Evolutionary conservation across 805 yeast species (phyloP).

Genomic region (Starmerella kuoi): DNA sequence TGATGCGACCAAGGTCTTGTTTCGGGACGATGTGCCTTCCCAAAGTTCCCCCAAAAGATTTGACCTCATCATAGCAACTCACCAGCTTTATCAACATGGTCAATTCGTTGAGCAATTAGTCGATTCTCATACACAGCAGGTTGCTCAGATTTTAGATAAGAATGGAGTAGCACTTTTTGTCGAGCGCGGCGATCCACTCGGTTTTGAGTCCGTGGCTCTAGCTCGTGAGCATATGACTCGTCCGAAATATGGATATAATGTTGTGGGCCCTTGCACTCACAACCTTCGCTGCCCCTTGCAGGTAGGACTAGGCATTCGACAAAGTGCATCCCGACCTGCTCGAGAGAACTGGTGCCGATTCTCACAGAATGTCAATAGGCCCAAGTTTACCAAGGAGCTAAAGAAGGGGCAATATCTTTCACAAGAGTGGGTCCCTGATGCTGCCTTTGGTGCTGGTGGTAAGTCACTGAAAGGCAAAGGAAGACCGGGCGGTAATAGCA

Average conservation of each 20-base stretch:
- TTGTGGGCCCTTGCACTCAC: constrained; percentile 86
- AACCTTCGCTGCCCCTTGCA: constrained; percentile 81
- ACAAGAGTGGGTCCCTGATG: constrained; percentile 52
- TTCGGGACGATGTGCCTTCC: constrained; percentile 43
- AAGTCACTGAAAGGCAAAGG: constrained; percentile 57
- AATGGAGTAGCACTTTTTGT: constrained; percentile 66
- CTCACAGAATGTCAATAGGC: constrained; percentile 60
- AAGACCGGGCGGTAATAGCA: constrained; percentile 55
- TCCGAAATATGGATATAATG: constrained; percentile 43
- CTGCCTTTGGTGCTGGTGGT: constrained; percentile 37
- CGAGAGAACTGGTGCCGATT: constrained; percentile 67
- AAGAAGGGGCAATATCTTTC: constrained; percentile 71
- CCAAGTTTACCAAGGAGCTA: constrained; percentile 66
- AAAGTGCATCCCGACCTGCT: constrained; percentile 35
- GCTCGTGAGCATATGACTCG: constrained; percentile 86
- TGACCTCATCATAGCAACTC: constrained; percentile 74
- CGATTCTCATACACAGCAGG: constrained; percentile 50
- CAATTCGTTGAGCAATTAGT: constrained; percentile 58
- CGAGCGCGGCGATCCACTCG: constrained; percentile 82
- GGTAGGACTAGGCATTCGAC: constrained; percentile 44
- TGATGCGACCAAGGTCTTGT: constrained; percentile 36
- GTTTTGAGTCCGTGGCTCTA: constrained; percentile 77
- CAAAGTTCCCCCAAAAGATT: constrained; percentile 37
- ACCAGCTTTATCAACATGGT: constrained; percentile 54
- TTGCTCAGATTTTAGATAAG: constrained; percentile 55